A percentile compares a stretch with the other conserved stretches of the same genome.
These are phyloP conservation scores for Geotrichum candidum DNA, from an alignment of 1,139 yeast genomes.

Conservation along the genomic window DNA sequence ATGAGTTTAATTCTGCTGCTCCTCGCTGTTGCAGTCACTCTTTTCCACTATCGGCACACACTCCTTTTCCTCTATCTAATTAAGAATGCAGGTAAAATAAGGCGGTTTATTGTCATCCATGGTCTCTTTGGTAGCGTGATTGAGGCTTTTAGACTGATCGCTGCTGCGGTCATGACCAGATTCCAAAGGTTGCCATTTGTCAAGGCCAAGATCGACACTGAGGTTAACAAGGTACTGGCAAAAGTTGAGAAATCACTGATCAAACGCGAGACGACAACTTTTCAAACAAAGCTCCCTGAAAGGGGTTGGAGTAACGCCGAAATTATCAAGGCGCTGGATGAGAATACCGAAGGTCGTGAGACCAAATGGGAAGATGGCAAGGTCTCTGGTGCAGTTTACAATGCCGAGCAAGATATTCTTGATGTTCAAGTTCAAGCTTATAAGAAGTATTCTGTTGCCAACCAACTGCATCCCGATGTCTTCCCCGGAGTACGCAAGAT, in stretches of 20 bases:
- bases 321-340: conserved; percentile 44
- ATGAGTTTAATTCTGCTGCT: not conserved
- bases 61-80: not conserved
- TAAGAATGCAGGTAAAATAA: not conserved
- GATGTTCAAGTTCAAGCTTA: conserved; percentile 72
- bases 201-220: conserved; percentile 51
- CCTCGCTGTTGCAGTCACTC: not conserved
- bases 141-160: conserved; percentile 5
- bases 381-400: conserved; percentile 94
- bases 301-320: conserved; percentile 46
- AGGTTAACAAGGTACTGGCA: conserved; percentile 45
- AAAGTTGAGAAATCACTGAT: conserved; percentile 53
- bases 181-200: conserved; percentile 44
- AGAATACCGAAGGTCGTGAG: conserved; percentile 45
- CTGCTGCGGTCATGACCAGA: conserved; percentile 18
- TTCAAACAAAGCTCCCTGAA: conserved; percentile 51
- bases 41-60: conserved; percentile 1
- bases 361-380: conserved; percentile 78
- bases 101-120: conserved; percentile 4
- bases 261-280: conserved; percentile 43
- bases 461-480: conserved; percentile 94
- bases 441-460: conserved; percentile 73
- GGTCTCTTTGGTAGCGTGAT: conserved; percentile 10
- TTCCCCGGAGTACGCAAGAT: conserved; percentile 94
- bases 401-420: conserved; percentile 76